Evolutionary conservation across 148 eudicot species (phyloP).

Genomic region (Simmondsia chinensis): DNA sequence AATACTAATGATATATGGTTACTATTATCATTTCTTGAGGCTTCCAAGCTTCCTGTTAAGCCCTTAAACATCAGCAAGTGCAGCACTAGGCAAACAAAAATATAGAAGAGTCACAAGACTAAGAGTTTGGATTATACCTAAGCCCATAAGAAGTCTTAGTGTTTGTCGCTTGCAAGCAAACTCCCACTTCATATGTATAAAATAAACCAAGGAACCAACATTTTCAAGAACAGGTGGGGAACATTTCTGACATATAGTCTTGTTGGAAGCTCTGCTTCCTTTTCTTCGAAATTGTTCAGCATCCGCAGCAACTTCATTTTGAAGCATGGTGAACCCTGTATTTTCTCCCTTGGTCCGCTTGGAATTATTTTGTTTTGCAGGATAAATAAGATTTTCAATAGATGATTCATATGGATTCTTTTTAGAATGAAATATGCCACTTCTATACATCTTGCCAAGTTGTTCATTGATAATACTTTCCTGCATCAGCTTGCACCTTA

Average conservation of each 20-base stretch:
- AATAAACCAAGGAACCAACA: conserved; percentile 25
- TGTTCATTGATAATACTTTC: conserved; percentile 55
- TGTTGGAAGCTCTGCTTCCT: conserved; percentile 23
- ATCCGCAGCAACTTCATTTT: neutral
- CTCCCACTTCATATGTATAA: conserved; percentile 68
- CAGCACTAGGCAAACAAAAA: no score
- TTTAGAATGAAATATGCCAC: conserved; percentile 13
- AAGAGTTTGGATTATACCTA: conserved; percentile 36
- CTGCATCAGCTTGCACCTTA: conserved; percentile 44
- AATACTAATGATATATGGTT: neutral
- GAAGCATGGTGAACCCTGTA: neutral
- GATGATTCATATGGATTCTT: conserved; percentile 41
- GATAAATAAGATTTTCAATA: conserved; percentile 32
- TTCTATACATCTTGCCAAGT: conserved; percentile 50
- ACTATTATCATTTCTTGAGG: no score
- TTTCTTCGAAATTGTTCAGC: conserved; percentile 10
- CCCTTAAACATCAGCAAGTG: no score
- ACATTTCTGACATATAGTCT: conserved; percentile 58
- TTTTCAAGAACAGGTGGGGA: conserved; percentile 23
- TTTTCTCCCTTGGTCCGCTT: conserved; percentile 14
- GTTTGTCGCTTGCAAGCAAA: conserved; percentile 49
- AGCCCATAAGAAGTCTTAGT: conserved; percentile 43
- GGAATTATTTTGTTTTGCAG: conserved; percentile 36
- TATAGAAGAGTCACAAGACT: no score
- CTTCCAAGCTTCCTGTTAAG: no score